Base-by-base conservation (phyloP, 2,329 filamentous ascomycete species). In the Neonectria hederae region DNA sequence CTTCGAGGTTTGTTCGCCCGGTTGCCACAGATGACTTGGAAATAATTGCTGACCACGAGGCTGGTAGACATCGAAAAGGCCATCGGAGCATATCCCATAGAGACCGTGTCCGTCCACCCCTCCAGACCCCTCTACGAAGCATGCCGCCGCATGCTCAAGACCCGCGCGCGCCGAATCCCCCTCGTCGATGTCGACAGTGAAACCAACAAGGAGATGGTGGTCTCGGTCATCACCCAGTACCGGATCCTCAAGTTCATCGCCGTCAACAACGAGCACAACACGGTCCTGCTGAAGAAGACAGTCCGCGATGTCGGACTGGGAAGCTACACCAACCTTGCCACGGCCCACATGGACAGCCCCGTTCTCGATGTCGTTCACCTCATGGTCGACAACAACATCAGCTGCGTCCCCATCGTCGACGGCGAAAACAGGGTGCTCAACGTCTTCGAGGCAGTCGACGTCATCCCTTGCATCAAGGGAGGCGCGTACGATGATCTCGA, bases 171-270 rank as follows among this genome's bases (percentile, higher is more conserved):
- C 64, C 90, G 96, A 72, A 99, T 99, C 69, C 96, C 96, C 1
- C 86, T 99, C 7, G 91, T 99, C 63, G 96, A 97, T 72, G 87
- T 92, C 68, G 96, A 99, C 76, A 94, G 97, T 76, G 96, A 99
- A 80, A 99, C 96, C 2, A 90, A 92, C 61, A 88, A 94, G 67
- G 90, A 96, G 75, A 96, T 95, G 81, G 94, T 99, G 19, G 92
- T 99, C 65, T 97, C 94, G 73, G 96, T 99, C 65, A 92, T 99
- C 63, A 99, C 96, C 0, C 96, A 99, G 79, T 99, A 99, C 80
- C 92, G 97, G 63, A 98, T 99, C 72, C 87, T 99, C 69, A 99
- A 99, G 78, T 99, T 99, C 78, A 97, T 99, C 66, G 94, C 96
- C 11, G 95, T 99, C 79, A 99, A 99, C 79, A 88, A 87, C 72